Evolutionary conservation across 768 basidiomycete genomes (phyloP).

Genomic region (Auricularia cornea): DNA sequence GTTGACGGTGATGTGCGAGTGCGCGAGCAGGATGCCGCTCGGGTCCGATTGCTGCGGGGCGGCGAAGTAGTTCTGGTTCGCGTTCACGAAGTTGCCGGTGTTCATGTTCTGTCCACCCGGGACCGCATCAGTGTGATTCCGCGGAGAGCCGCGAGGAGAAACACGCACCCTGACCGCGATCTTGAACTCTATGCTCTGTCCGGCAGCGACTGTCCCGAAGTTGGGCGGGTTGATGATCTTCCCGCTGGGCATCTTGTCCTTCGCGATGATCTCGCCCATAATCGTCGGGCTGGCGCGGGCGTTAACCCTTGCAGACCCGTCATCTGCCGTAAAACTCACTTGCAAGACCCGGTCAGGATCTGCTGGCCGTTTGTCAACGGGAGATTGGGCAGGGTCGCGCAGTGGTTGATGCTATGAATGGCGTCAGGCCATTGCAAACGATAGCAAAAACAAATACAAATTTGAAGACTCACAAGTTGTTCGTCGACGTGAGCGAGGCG

Average conservation of each 20-base stretch:
- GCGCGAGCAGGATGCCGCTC: constrained; percentile 45
- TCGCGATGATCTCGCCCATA: constrained; percentile 4
- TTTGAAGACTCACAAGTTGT: constrained; percentile 10
- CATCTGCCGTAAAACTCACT: not conserved
- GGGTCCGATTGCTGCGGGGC: constrained; percentile 49
- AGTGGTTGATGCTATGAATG: constrained; percentile 4
- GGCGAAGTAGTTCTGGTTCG: constrained; percentile 43
- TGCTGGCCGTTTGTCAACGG: constrained; percentile 7
- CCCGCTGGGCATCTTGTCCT: constrained; percentile 1
- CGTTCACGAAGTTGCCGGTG: constrained; percentile 51
- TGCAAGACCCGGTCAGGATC: not conserved
- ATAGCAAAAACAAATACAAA: too few relatives aligned
- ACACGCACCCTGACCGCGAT: constrained; percentile 20
- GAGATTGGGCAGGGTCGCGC: not conserved
- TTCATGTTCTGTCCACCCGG: constrained; percentile 24
- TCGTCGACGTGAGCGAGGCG: constrained; percentile 28
- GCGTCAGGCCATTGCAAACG: too few relatives aligned
- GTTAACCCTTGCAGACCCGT: not conserved
- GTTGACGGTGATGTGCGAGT: constrained; percentile 54
- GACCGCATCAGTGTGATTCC: not conserved
- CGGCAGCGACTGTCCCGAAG: not conserved
- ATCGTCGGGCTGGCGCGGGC: not conserved
- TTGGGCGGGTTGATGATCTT: constrained; percentile 6
- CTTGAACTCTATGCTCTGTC: not conserved
- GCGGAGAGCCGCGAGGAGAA: too few relatives aligned